Base-by-base conservation (phyloP, 2,329 filamentous ascomycete genomes). In the Pseudopyricularia cyperi region DNA sequence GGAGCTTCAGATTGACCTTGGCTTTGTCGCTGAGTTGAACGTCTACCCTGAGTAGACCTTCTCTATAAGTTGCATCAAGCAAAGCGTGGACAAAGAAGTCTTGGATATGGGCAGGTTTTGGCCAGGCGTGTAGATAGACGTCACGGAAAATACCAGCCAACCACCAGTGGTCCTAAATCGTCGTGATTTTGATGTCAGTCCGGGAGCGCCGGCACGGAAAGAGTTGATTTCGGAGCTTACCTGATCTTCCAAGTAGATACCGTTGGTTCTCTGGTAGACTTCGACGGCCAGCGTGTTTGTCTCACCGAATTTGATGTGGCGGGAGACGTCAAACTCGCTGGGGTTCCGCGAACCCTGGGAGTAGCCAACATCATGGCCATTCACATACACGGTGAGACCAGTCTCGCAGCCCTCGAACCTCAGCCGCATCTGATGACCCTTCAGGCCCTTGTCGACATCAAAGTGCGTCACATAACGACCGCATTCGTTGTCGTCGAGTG, bases 381-480 rank as follows among this genome's bases (percentile, higher is more conserved):
- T 88, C 4, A 89, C 60, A 74, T 78, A 87, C 2, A 87, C 69
- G 57, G 84, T 77, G 56, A 83, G 88, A 0, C 83, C 77, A 42
- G 80, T 77, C 60, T 88, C 85, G 0, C 88, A 83, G 0, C 85
- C 85, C 57, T 88, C 84, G 54, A 87, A 88, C 6, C 83, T 70
- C 6, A 88, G 65, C 15, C 82, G 71, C 17, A 85, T 70, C 57
- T 84, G 79, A 19, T 71, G 64, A 7, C 66, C 67, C 15, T 68
- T 64, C 47, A 69, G 74, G 15, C 67, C 58, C 7, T 69, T 59
- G 0, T 74, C 73, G 1, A 82, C 68, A 0, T 63, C 60, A 59
- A 86, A 85, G 8, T 65, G 68, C 2, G 72, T 75, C 44, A 79
- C 62, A 58, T 87, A 87, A 1, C 75, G 76, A 1, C 83, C 83